Evolutionary conservation across 768 basidiomycete species (phyloP).

Genomic region (Lactarius hatsudake): DNA sequence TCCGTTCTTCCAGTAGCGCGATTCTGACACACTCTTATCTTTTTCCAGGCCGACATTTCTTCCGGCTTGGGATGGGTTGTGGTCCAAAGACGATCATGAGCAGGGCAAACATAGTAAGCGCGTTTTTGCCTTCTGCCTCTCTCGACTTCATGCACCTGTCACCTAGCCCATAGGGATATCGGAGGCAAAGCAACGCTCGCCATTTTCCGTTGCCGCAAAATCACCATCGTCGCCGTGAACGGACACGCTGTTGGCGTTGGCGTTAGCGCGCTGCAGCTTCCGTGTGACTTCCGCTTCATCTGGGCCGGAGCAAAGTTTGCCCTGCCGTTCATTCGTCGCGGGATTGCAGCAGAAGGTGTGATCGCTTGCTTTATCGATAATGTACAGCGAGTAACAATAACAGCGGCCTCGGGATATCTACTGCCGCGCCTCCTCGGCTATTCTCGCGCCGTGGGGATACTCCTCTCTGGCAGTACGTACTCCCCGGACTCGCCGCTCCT

Average conservation of each 20-base stretch:
- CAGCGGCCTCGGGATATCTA: conserved; percentile 45
- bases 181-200: conserved; percentile 48
- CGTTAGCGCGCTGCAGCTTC: conserved; percentile 48
- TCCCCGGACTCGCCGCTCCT: conserved; percentile 45
- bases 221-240: conserved; percentile 51
- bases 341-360: conserved; percentile 49
- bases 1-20: neutral
- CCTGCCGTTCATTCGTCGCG: conserved; percentile 50
- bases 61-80: conserved; percentile 44
- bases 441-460: conserved; percentile 49
- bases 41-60: conserved; percentile 46
- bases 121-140: neutral
- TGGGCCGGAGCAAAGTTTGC: conserved; percentile 51
- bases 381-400: neutral
- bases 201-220: conserved; percentile 53
- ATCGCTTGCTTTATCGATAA: neutral
- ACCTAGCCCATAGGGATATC: conserved; percentile 45
- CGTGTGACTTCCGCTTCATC: conserved; percentile 51
- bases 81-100: conserved; percentile 38
- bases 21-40: neutral
- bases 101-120: conserved; percentile 48
- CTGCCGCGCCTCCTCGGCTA: conserved; percentile 55
- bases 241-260: conserved; percentile 54
- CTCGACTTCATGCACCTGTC: no score
- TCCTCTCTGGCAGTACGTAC: conserved; percentile 47